Base-by-base conservation (phyloP, 2,329 filamentous ascomycete genomes). In the Tolypocladium pustulatum region DNA sequence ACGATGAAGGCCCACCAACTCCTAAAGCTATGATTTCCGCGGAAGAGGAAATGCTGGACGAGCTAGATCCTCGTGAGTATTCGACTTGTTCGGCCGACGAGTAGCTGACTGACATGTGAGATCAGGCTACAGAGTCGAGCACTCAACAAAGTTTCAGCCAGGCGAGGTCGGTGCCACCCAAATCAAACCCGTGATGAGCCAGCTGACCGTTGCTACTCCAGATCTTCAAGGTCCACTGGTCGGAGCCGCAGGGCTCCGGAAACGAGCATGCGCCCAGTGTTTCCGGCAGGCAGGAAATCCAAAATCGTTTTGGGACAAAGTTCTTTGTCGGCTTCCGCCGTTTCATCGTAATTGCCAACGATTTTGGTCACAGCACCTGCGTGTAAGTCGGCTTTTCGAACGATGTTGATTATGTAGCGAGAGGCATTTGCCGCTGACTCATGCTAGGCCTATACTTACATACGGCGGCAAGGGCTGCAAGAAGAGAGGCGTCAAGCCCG, bases 221-320 rank as follows among this genome's bases (percentile, higher is more conserved):
- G 80, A 77, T 84, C 22, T 81, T 83, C 68, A 84, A 83, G 64
- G 74, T 81, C 2, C 67, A 78, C 22, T 84, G 81, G 81, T 74
- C 76, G 10, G 80, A 84, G 54, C 81, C 81, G 0, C 69, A 70
- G 32, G 80, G 79, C 12, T 63, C 67, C 56, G 61, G 66, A 25
- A 68, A 69, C 17, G 70, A 71, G 13, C 64, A 63, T 43, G 58
- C 68, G 3, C 63, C 66, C 1, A 71, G 68, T 13, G 66, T 74
- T 8, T 73, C 70, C 9, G 72, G 67, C 30, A 69, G 65, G 46
- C 65, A 70, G 6, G 71, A 68, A 36, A 69, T 71, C 27, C 69
- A 69, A 54, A 72, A 73, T 37, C 67, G 67, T 37, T 69, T 69
- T 52, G 68, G 70, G 17, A 71, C 72, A 10, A 69, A 68, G 17